Base-by-base conservation (phyloP, 2,329 filamentous ascomycete genomes). In the Corynespora cassiicola region DNA sequence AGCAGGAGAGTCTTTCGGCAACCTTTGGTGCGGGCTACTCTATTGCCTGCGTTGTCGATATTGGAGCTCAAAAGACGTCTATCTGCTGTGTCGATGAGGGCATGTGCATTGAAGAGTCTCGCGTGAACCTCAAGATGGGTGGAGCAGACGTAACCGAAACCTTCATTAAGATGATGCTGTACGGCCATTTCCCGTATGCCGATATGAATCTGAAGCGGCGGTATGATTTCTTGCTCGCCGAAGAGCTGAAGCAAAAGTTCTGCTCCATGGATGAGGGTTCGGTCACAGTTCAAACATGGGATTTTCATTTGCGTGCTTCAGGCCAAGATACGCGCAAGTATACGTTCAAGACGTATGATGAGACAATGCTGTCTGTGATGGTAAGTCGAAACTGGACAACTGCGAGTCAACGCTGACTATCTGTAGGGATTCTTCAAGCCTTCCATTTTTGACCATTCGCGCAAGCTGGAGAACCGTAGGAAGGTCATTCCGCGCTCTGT, bases 161-260 rank as follows among this genome's bases (percentile, higher is more conserved):
- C 0, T 96, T 99, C 59, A 80, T 96, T 65, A 96, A 94, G 72
- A 97, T 97, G 92, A 90, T 97, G 87, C 81, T 99, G 2, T 90
- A 87, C 69, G 91, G 96, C 66, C 87, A 94, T 58, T 96, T 99
- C 56, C 92, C 95, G 5, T 99, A 99, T 65, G 81, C 87, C 31
- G 91, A 96, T 14, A 95, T 99, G 71, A 96, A 99, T 63, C 76
- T 99, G 18, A 85, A 84, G 66, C 81, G 90, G 36, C 83, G 94
- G 31, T 95, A 96, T 60, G 94, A 99, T 65, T 96, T 92, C 54
- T 72, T 97, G 23, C 78, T 99, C 16, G 92, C 92, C 2, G 94
- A 99, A 68, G 94, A 99, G 72, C 76, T 99, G 42, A 99, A 99
- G 75, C 88, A 87, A 55, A 95, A 90, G 64, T 86, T 89, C 62